Evolutionary conservation across 768 basidiomycete genomes (phyloP).

Genomic region (Phylloporus rhodoxanthus): DNA sequence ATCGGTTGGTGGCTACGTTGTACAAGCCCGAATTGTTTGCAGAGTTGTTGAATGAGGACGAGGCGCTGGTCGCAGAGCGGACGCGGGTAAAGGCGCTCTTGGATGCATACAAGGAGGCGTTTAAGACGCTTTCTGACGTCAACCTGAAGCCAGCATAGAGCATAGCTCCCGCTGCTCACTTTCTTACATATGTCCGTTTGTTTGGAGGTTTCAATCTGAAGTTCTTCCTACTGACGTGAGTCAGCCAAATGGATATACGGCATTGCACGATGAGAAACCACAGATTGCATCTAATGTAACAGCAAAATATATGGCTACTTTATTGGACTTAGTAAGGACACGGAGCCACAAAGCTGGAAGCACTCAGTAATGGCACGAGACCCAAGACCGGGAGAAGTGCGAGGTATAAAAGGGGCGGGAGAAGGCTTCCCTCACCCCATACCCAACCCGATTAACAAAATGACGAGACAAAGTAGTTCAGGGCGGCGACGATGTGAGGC

Average conservation of each 20-base stretch:
- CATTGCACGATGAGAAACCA: background rate
- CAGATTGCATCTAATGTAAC: background rate
- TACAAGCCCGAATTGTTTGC: slow-evolving; percentile 94
- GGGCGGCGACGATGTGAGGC: background rate
- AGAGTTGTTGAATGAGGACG: slow-evolving; percentile 92
- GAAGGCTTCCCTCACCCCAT: background rate
- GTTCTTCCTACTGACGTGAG: background rate
- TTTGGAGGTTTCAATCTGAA: background rate
- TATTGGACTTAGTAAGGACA: slow-evolving; percentile 20
- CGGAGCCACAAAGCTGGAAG: slow-evolving; percentile 12
- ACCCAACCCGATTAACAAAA: background rate
- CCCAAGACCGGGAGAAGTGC: background rate
- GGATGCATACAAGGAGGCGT: slow-evolving; percentile 94
- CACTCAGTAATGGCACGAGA: slow-evolving; percentile 15
- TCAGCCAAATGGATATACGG: background rate
- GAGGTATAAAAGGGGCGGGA: background rate
- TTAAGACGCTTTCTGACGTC: slow-evolving; percentile 81
- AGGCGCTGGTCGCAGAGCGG: slow-evolving; percentile 89
- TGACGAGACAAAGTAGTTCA: slow-evolving; percentile 2
- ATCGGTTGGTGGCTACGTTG: slow-evolving; percentile 85
- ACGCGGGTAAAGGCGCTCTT: slow-evolving; percentile 88
- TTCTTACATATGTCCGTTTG: background rate
- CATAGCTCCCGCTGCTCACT: background rate
- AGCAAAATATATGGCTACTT: slow-evolving; percentile 17
- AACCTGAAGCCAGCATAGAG: slow-evolving; percentile 57